Evolutionary conservation across 495 filamentous ascomycete species (phyloP), one percentile per base, ranked within the genome.

Genomic region (Trichocladium uniseriatum): DNA sequence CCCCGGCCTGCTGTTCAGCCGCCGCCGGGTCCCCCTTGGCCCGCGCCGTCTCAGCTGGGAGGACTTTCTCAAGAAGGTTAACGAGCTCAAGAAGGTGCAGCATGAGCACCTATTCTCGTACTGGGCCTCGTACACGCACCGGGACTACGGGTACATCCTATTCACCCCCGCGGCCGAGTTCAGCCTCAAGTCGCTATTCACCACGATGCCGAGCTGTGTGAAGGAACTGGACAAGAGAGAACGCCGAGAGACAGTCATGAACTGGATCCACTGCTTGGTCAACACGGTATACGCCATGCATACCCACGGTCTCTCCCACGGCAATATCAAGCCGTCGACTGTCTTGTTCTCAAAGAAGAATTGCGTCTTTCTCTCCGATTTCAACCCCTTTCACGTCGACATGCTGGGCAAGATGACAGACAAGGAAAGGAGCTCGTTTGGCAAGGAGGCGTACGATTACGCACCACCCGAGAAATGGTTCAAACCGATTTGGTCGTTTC

Each of bases 251-350:
- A 71, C 83, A 3, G 63, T 95, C 14, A 72, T 94, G 57, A 81
- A 84, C 54, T 95, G 91, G 90, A 79, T 91, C 35, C 87, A 89
- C 64, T 95, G 91, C 60, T 75, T 97, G 2, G 74, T 79, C 0
- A 84, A 89, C 53, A 86, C 83, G 9, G 60, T 95, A 19, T 80
- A 82, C 38, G 87, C 79, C 62, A 73, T 95, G 2, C 89, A 95
- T 65, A 75, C 75, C 24, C 76, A 76, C 48, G 84, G 83, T 13
- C 75, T 86, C 35, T 71, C 77, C 1, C 91, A 97, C 53, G 75
- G 84, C n/a, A 80, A 81, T 34, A 87, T 97, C 57, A 81, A 81
- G 40, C 91, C 91, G 9, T 89, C 87, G 2, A 89, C 86, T 28
- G 76, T 95, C 34, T 73, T 87, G 46, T 76, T 95, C 57, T 81